phyloP scores from a whole-genome alignment of 192 early-diverging fungal species.

The Mortierella alpina region DNA sequence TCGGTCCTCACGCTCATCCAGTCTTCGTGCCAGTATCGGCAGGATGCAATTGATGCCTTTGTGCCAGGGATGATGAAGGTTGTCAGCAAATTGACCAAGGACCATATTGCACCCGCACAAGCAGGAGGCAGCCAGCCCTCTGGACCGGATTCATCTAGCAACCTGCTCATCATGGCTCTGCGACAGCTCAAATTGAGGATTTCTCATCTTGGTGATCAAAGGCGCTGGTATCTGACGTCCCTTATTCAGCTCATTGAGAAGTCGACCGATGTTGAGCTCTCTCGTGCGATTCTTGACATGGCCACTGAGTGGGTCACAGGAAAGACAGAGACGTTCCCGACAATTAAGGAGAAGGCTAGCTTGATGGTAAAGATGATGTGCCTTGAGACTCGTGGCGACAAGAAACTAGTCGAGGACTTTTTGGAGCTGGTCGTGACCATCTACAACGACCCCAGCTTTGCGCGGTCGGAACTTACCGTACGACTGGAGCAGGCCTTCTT shows the following conservation, averaged over 20 bases:
- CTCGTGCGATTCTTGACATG: conserved; percentile 83
- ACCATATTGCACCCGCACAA: conserved; percentile 69
- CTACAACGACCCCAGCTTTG: conserved; percentile 85
- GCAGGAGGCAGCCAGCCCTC: conserved; percentile 40
- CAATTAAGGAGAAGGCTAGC: conserved; percentile 95
- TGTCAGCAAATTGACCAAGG: conserved; percentile 86
- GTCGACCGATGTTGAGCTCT: conserved; percentile 78
- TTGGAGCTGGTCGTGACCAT: conserved; percentile 91
- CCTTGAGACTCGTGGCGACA: conserved; percentile 77
- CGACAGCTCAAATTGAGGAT: conserved; percentile 69
- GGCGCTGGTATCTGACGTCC: conserved; percentile 84
- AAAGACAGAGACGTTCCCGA: conserved; percentile 87
- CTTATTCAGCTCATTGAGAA: conserved; percentile 89
- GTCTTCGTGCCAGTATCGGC: conserved; percentile 68
- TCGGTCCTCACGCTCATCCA: conserved; percentile 76
- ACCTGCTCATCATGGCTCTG: conserved; percentile 64
- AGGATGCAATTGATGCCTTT: conserved; percentile 77
- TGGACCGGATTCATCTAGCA: conserved; percentile 61
- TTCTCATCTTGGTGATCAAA: conserved; percentile 83
- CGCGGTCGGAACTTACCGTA: conserved; percentile 91
- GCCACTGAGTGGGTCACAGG: conserved; percentile 89
- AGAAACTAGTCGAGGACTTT: conserved; percentile 82
- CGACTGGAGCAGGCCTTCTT: conserved; percentile 95
- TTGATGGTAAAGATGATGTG: conserved; percentile 93
- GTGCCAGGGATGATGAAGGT: conserved; percentile 85